These are phyloP conservation scores for Arthonia radiata DNA, from an alignment of 495 filamentous ascomycete species.

Conservation along the genomic window DNA sequence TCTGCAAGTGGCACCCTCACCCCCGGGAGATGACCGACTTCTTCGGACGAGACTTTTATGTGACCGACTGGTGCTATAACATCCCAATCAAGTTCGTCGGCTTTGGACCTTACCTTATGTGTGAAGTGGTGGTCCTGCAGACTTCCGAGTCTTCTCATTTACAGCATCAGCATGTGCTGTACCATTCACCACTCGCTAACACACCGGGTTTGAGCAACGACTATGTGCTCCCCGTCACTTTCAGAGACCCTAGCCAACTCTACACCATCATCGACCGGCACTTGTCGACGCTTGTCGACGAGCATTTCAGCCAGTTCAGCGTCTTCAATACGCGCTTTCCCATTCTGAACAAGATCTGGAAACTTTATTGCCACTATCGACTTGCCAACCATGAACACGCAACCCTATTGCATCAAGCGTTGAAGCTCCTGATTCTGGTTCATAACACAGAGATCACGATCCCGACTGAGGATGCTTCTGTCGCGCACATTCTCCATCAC, in stretches of 20 bases:
- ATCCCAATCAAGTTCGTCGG: slow-evolving; percentile 4
- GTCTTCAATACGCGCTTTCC: slow-evolving; percentile 6
- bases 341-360: slow-evolving; percentile 7
- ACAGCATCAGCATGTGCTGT: slow-evolving; percentile 8
- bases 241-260: slow-evolving; percentile 2
- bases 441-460: slow-evolving; percentile 9
- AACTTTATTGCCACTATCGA: slow-evolving; percentile 1
- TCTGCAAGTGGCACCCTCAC: slow-evolving; percentile 2
- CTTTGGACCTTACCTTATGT: slow-evolving; percentile 6
- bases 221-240: slow-evolving; percentile 8
- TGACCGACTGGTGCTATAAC: background rate
- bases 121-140: slow-evolving; percentile 3
- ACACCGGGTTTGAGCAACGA: slow-evolving; percentile 2
- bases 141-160: slow-evolving; percentile 2
- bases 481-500: slow-evolving; percentile 1
- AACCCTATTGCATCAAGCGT: slow-evolving; percentile 6
- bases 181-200: slow-evolving; percentile 7
- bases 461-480: slow-evolving; percentile 1
- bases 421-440: slow-evolving; percentile 10
- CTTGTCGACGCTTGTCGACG: slow-evolving; percentile 5
- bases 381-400: slow-evolving; percentile 1
- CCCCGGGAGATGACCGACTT: background rate
- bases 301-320: slow-evolving; percentile 8
- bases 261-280: slow-evolving; percentile 4
- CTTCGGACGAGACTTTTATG: background rate